These are phyloP conservation scores for Globisporangium sylvaticum DNA, from an alignment of 352 stramenopile species.

Conservation along the genomic window DNA sequence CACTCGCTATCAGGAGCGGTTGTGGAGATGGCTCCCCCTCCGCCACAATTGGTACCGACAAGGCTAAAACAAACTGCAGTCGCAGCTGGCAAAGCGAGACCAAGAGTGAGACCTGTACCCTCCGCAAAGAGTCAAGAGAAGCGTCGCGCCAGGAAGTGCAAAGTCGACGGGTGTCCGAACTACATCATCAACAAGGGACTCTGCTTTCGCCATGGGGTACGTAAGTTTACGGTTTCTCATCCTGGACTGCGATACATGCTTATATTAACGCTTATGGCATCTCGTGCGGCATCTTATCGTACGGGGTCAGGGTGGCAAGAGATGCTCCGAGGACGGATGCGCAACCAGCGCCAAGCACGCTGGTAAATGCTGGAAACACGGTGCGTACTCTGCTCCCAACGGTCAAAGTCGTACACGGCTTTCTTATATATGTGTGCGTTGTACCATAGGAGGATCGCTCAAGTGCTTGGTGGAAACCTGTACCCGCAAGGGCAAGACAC, in stretches of 20 bases:
- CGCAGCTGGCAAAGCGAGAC: neutral
- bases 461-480: conserved; percentile 29
- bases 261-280: too few relatives aligned
- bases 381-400: conserved; percentile 18
- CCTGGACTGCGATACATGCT: too few relatives aligned
- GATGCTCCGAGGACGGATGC: conserved; percentile 29
- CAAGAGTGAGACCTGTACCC: neutral
- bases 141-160: conserved; percentile 42
- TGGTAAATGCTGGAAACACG: conserved; percentile 35
- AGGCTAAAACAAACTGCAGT: neutral
- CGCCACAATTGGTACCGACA: neutral
- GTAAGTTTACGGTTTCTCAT: too few relatives aligned
- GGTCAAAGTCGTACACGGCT: too few relatives aligned
- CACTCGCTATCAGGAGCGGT: too few relatives aligned
- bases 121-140: conserved; percentile 30
- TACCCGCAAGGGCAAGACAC: conserved; percentile 22
- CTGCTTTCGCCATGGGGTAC: conserved; percentile 6
- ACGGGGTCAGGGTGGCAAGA: conserved; percentile 39
- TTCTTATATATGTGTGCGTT: neutral
- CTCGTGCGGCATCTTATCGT: too few relatives aligned
- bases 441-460: conserved; percentile 27
- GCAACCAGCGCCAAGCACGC: conserved; percentile 32
- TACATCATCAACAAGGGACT: conserved; percentile 34
- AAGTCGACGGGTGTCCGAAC: conserved; percentile 39
- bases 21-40: too few relatives aligned